Evolutionary conservation across 2,329 filamentous ascomycete genomes (phyloP).

Genomic region (Furcasterigmium sp.): DNA sequence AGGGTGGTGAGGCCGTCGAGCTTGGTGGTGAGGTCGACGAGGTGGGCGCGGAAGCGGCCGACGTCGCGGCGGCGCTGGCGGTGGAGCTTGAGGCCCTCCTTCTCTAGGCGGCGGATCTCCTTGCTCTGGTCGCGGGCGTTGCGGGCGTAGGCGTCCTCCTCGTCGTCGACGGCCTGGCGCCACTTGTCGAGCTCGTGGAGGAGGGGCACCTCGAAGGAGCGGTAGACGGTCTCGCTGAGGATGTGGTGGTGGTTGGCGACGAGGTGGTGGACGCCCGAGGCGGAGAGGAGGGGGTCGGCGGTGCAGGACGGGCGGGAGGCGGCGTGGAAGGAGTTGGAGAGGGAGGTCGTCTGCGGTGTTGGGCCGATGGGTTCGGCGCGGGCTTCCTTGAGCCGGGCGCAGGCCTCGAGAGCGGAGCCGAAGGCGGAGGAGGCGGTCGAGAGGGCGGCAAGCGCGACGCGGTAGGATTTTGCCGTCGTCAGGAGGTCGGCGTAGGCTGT

Average conservation of each 20-base stretch:
- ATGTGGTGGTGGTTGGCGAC: slow-evolving; percentile 68
- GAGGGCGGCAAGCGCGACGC: slow-evolving; percentile 54
- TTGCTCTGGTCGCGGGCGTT: slow-evolving; percentile 48
- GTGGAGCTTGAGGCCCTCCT: slow-evolving; percentile 59
- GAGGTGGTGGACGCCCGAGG: slow-evolving; percentile 61
- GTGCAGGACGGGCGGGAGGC: slow-evolving; percentile 46
- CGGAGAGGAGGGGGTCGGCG: slow-evolving; percentile 56
- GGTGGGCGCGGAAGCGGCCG: slow-evolving; percentile 54
- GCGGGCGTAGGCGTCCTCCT: slow-evolving; percentile 54
- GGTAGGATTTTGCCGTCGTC: slow-evolving; percentile 58
- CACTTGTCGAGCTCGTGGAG: slow-evolving; percentile 66
- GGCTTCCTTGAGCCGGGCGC: slow-evolving; percentile 63
- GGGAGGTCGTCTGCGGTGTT: slow-evolving; percentile 24
- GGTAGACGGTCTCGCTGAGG: slow-evolving; percentile 62
- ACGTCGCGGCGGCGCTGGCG: slow-evolving; percentile 56
- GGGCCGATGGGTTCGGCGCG: slow-evolving; percentile 51
- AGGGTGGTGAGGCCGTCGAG: slow-evolving; percentile 58
- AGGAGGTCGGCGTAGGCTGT: slow-evolving; percentile 58
- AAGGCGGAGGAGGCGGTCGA: slow-evolving; percentile 59
- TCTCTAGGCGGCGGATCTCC: slow-evolving; percentile 60
- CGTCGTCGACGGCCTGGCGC: slow-evolving; percentile 58
- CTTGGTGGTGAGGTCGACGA: slow-evolving; percentile 57
- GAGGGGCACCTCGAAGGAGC: slow-evolving; percentile 62
- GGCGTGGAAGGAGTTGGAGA: slow-evolving; percentile 41
- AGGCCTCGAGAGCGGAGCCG: slow-evolving; percentile 59